phyloP scores from a whole-genome alignment of 495 filamentous ascomycete species.

The Annulohypoxylon moriforme region DNA sequence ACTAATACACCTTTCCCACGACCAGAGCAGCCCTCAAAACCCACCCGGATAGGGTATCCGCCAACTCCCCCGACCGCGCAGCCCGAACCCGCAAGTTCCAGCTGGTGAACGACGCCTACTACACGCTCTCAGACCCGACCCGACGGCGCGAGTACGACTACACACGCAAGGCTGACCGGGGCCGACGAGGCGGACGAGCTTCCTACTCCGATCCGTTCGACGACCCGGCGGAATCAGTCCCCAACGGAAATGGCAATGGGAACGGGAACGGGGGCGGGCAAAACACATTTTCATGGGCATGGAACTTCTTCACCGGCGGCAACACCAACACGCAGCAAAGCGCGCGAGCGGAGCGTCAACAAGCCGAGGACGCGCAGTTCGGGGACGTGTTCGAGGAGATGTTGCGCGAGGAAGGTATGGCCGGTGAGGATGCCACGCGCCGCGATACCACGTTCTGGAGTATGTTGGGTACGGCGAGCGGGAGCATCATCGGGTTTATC shows the following conservation, averaged over 20 bases:
- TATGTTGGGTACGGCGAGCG: slow-evolving; percentile 84
- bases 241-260: slow-evolving; percentile 48
- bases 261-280: slow-evolving; percentile 48
- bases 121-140: slow-evolving; percentile 82
- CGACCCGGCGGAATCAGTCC: slow-evolving; percentile 58
- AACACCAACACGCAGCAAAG: slow-evolving; percentile 22
- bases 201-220: slow-evolving; percentile 61
- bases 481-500: slow-evolving; percentile 93
- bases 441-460: slow-evolving; percentile 78
- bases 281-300: slow-evolving; percentile 59
- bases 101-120: slow-evolving; percentile 97
- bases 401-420: slow-evolving; percentile 91
- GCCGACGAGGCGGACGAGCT: slow-evolving; percentile 43
- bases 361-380: slow-evolving; percentile 80
- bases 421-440: slow-evolving; percentile 62
- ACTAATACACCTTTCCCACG: slow-evolving; percentile 1
- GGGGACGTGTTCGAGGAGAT: slow-evolving; percentile 96
- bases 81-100: slow-evolving; percentile 91
- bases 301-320: slow-evolving; percentile 61
- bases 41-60: slow-evolving; percentile 91
- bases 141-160: slow-evolving; percentile 92
- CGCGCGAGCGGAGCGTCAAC: slow-evolving; percentile 45
- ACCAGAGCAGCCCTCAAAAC: slow-evolving; percentile 88
- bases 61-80: slow-evolving; percentile 85
- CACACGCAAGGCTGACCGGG: slow-evolving; percentile 56